Evolutionary conservation across 2,329 filamentous ascomycete species (phyloP).

Genomic region (Scortechinia acanthostroma): DNA sequence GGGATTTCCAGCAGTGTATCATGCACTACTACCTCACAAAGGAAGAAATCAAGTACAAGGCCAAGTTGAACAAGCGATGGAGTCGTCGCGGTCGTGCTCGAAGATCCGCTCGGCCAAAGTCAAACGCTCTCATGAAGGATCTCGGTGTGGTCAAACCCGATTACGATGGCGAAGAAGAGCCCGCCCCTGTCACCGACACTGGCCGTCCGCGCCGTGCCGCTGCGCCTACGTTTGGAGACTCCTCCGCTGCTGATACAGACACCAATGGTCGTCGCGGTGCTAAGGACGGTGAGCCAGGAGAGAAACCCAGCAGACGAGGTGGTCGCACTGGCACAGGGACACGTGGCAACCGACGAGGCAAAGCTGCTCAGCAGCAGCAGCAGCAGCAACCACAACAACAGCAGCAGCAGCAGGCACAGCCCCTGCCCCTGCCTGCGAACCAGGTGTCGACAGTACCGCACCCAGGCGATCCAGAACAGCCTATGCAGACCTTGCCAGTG

Average conservation of each 20-base stretch:
- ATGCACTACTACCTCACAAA: constrained; percentile 40
- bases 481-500: neutral
- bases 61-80: constrained; percentile 33
- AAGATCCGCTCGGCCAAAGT: constrained; percentile 27
- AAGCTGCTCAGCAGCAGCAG: constrained; percentile 14
- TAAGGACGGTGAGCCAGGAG: constrained; percentile 17
- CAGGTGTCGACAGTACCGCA: no score
- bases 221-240: constrained; percentile 35
- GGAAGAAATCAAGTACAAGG: constrained; percentile 37
- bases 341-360: constrained; percentile 20
- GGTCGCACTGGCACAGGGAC: constrained; percentile 20
- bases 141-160: constrained; percentile 29
- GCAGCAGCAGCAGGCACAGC: constrained; percentile 8
- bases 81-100: constrained; percentile 25
- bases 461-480: no score
- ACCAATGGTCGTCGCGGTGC: neutral
- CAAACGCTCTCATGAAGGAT: constrained; percentile 36
- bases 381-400: constrained; percentile 5
- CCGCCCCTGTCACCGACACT: constrained; percentile 34
- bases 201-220: constrained; percentile 37
- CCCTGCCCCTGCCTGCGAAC: constrained; percentile 11
- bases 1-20: constrained; percentile 36
- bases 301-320: constrained; percentile 21
- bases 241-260: constrained; percentile 9
- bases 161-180: constrained; percentile 28